phyloP scores from a whole-genome alignment of 2,329 filamentous ascomycete genomes.

The Phaeosphaeriaceae sp. region DNA sequence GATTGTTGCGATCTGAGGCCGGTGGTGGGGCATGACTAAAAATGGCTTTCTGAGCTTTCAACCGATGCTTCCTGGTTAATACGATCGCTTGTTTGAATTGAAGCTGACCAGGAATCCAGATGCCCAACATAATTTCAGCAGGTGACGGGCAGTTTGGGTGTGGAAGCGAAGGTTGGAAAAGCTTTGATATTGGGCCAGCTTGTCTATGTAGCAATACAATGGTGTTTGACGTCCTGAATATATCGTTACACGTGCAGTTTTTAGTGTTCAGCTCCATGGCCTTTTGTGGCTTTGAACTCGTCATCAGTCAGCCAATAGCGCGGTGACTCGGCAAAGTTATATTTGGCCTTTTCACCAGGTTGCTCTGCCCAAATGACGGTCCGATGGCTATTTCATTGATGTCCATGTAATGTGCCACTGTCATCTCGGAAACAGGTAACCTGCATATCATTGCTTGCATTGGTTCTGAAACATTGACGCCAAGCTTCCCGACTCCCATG shows the following conservation, averaged over 20 bases:
- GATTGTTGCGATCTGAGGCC: constrained; percentile 58
- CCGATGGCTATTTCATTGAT: background rate
- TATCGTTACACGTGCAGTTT: background rate
- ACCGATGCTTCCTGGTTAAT: constrained; percentile 11
- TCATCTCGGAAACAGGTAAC: constrained; percentile 15
- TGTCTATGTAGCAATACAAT: background rate
- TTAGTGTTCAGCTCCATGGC: background rate
- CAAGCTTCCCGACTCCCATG: constrained; percentile 14
- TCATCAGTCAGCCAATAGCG: constrained; percentile 4
- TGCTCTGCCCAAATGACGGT: background rate
- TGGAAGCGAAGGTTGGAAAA: background rate
- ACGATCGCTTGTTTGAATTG: constrained; percentile 3
- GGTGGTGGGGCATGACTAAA: constrained; percentile 72
- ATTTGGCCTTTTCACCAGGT: background rate
- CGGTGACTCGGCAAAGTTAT: background rate
- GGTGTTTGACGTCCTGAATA: background rate
- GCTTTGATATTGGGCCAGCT: background rate
- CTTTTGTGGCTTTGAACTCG: background rate
- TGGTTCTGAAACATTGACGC: constrained; percentile 36
- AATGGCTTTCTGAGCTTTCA: constrained; percentile 67
- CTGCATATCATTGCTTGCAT: constrained; percentile 29
- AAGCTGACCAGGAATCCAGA: constrained; percentile 2
- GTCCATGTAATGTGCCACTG: constrained; percentile 3
- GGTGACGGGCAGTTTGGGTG: background rate
- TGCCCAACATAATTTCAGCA: too few species aligned